phyloP scores from a whole-genome alignment of 164 flowering plant species.

The Cinnamomum micranthum region DNA sequence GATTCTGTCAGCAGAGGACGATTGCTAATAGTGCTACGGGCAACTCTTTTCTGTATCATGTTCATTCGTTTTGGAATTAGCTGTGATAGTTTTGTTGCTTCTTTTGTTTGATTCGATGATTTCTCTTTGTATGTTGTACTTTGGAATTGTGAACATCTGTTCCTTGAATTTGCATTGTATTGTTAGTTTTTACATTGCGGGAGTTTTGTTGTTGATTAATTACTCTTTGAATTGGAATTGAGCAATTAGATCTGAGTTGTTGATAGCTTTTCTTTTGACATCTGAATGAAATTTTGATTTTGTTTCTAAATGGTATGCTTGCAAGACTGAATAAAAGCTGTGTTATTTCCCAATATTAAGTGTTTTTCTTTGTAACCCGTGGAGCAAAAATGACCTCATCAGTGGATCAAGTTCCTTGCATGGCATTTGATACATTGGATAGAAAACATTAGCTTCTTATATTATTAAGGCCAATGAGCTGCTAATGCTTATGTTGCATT shows the following conservation, averaged over 20 bases:
- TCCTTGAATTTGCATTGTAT: background rate
- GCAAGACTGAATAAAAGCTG: background rate
- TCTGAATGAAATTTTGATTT: background rate
- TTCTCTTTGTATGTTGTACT: background rate
- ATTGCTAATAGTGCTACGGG: too few species aligned
- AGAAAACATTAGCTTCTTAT: background rate
- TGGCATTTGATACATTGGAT: background rate
- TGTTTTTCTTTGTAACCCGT: background rate
- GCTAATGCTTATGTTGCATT: background rate
- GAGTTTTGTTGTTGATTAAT: background rate
- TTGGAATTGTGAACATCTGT: background rate
- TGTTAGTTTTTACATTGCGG: too few species aligned
- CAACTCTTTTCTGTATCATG: too few species aligned
- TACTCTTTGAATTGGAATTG: background rate
- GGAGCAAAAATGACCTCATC: background rate
- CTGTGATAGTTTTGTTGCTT: too few species aligned
- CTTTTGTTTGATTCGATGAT: background rate
- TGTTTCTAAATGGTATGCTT: background rate
- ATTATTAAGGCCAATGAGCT: background rate
- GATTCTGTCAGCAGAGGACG: too few species aligned
- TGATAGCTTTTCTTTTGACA: background rate
- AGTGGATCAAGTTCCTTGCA: background rate
- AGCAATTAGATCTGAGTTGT: background rate
- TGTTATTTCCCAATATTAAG: background rate
- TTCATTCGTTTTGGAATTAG: too few species aligned